Percentiles rank a stretch among this genome's conserved stretches.
These are phyloP conservation scores for Aspergillus hancockii DNA, from an alignment of 495 filamentous ascomycete species.

Conservation along the genomic window DNA sequence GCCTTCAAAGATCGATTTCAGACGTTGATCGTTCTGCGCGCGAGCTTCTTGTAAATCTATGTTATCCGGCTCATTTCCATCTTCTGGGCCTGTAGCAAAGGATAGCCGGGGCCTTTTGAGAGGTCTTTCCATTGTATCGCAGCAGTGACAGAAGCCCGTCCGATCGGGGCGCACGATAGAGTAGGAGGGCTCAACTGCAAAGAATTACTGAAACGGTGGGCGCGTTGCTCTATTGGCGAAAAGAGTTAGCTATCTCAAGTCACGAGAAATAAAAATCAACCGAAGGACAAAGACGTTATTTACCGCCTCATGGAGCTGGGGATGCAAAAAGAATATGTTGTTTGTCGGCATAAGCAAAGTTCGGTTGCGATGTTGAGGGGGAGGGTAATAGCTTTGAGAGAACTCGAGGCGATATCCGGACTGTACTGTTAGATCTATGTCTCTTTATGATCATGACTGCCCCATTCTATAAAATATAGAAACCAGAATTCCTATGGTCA, in stretches of 20 bases:
- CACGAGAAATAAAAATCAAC: background rate
- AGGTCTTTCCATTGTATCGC: conserved; percentile 53
- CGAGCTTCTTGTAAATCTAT: conserved; percentile 57
- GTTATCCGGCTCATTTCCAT: conserved; percentile 36
- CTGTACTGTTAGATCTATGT: background rate
- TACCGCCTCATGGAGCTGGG: background rate
- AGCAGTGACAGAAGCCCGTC: background rate
- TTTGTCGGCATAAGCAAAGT: background rate
- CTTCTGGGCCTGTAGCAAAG: conserved; percentile 43
- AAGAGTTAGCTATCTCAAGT: background rate
- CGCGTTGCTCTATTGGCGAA: background rate
- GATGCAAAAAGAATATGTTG: background rate
- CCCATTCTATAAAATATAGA: background rate
- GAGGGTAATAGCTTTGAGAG: background rate
- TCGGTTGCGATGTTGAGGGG: background rate
- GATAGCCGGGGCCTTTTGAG: conserved; percentile 57
- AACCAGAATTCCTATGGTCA: background rate
- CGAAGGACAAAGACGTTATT: background rate
- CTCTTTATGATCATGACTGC: background rate
- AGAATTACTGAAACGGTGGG: background rate
- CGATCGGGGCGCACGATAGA: background rate
- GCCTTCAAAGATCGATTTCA: conserved; percentile 78
- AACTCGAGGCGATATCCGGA: background rate
- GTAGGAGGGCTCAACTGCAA: background rate
- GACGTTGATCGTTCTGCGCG: conserved; percentile 59